Conservation (phyloP, 352 stramenopile species). For the Phytophthora aleatoria region DNA sequence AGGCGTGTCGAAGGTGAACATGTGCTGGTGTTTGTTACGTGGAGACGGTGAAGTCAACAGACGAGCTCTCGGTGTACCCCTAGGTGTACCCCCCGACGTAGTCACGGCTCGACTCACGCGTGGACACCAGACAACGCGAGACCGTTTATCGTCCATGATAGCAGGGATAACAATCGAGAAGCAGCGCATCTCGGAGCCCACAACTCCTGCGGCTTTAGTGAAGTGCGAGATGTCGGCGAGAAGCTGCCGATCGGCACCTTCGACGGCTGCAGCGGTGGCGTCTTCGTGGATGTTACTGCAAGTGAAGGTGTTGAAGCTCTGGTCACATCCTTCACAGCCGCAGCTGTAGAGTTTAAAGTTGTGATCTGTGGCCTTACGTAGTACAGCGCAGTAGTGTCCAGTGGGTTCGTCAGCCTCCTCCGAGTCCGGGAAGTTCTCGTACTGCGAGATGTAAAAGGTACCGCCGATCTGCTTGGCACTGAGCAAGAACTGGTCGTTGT, state of each 20-base stretch:
- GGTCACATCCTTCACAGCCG: constrained; percentile 86
- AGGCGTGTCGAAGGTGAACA: constrained; percentile 76
- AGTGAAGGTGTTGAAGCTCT: constrained; percentile 84
- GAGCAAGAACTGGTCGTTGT: constrained; percentile 85
- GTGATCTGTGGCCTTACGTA: constrained; percentile 73
- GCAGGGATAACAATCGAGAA: constrained; percentile 80
- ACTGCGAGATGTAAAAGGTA: constrained; percentile 91
- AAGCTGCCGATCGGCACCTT: constrained; percentile 76
- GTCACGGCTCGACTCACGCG: constrained; percentile 71
- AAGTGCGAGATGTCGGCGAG: constrained; percentile 86
- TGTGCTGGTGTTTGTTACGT: constrained; percentile 65
- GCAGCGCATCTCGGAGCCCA: constrained; percentile 83
- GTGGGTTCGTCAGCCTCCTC: constrained; percentile 47
- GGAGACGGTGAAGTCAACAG: constrained; percentile 79
- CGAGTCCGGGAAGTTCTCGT: constrained; percentile 85
- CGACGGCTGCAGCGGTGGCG: constrained; percentile 23
- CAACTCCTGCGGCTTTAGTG: constrained; percentile 77
- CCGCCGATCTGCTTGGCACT: constrained; percentile 84
- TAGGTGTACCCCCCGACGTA: constrained; percentile 61
- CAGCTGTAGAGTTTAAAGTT: constrained; percentile 91
- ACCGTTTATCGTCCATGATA: constrained; percentile 82
- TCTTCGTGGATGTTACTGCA: constrained; percentile 78
- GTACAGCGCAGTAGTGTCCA: constrained; percentile 79
- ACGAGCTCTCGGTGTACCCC: constrained; percentile 49
- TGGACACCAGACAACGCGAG: constrained; percentile 84